Conservation (phyloP, 2,329 filamentous ascomycete species). For the Fusarium agapanthi region DNA sequence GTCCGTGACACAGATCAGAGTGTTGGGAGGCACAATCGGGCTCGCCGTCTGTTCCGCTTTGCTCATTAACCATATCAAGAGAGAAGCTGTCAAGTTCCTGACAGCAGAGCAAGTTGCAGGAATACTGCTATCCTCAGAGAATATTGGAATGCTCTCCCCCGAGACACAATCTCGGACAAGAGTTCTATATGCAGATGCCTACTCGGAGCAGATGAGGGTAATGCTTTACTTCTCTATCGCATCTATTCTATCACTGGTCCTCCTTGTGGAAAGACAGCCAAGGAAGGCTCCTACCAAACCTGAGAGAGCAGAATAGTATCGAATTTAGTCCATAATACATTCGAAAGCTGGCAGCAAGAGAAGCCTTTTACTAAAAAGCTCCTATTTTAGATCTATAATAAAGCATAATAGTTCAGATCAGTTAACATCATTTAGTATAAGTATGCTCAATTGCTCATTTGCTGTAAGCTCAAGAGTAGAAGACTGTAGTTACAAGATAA, state of each 20-base stretch:
- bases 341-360: not conserved
- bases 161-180: not conserved
- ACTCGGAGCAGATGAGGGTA: not conserved
- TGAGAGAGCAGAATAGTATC: not conserved
- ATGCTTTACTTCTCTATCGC: not conserved
- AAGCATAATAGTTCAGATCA: not conserved
- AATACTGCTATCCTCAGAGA: not conserved
- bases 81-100: not conserved
- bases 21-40: constrained; percentile 28
- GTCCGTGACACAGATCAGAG: constrained; percentile 17
- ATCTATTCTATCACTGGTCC: not conserved
- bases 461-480: not conserved
- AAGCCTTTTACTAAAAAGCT: rapidly evolving
- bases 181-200: not conserved
- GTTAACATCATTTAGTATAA: not conserved
- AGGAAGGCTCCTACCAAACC: not conserved
- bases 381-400: not conserved
- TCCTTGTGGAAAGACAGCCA: not conserved
- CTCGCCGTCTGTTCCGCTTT: constrained; percentile 13
- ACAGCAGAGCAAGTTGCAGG: not conserved
- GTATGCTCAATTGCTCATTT: not conserved
- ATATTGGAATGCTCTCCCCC: not conserved
- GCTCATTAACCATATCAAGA: not conserved
- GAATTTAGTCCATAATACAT: rapidly evolving
- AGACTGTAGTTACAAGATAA: rapidly evolving